Evolutionary conservation across 441 rosid genomes (phyloP).

Genomic region (Gossypium davidsonii): DNA sequence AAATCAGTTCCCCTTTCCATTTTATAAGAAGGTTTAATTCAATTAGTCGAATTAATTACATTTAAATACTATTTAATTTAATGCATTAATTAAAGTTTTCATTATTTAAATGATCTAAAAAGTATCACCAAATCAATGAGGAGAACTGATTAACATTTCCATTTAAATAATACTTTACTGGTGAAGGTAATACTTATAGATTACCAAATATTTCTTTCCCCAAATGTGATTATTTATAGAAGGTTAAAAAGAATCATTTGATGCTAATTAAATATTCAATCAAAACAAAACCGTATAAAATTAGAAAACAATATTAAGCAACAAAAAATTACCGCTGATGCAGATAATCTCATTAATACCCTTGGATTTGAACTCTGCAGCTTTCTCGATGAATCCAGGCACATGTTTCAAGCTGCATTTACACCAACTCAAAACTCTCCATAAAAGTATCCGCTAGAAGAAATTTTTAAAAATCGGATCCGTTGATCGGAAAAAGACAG

Average conservation of each 20-base stretch:
- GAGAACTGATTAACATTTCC: not conserved
- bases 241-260: not conserved
- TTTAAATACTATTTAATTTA: too few relatives aligned
- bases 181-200: not conserved
- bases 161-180: not conserved
- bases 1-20: too few relatives aligned
- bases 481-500: not conserved
- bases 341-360: conserved; percentile 71
- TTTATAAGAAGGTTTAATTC: too few relatives aligned
- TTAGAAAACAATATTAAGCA: not conserved
- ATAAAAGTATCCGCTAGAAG: not conserved
- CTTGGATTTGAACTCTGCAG: conserved; percentile 70
- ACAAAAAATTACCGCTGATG: conserved; percentile 52
- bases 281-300: not conserved
- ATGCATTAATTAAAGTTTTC: too few relatives aligned
- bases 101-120: too few relatives aligned
- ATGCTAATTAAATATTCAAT: not conserved
- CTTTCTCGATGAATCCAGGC: conserved; percentile 85
- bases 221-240: not conserved
- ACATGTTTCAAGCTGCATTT: conserved; percentile 70
- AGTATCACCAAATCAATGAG: too few relatives aligned
- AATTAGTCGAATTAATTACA: too few relatives aligned
- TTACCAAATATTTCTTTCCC: not conserved
- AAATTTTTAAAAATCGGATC: not conserved
- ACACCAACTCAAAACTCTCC: conserved; percentile 2